These are phyloP conservation scores for Naumovozyma dairenensis DNA, from an alignment of 805 yeast species.

Conservation along the genomic window DNA sequence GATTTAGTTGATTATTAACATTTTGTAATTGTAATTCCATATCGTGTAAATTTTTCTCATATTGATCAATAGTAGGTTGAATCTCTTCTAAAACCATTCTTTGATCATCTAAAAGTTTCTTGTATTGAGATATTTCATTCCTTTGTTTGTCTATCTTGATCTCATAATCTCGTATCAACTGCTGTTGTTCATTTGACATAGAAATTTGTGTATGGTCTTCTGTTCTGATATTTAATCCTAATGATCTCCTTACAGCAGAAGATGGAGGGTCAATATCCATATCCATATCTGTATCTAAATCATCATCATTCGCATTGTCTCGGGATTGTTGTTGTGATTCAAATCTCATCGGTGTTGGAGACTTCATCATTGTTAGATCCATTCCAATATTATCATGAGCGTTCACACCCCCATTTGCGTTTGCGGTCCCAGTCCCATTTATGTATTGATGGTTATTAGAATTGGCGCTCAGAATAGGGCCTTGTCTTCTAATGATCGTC, in stretches of 20 bases:
- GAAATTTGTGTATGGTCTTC: neutral
- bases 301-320: slow-evolving; percentile 26
- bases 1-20: slow-evolving; percentile 17
- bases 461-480: slow-evolving; percentile 2
- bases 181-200: neutral
- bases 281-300: no score
- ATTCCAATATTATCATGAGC: no score
- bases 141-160: slow-evolving; percentile 13
- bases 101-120: slow-evolving; percentile 25
- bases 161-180: slow-evolving; percentile 7
- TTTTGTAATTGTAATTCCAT: slow-evolving; percentile 18
- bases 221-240: slow-evolving; percentile 2
- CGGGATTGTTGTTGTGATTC: slow-evolving; percentile 37
- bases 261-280: slow-evolving; percentile 13
- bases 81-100: slow-evolving; percentile 24
- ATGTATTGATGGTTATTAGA: slow-evolving; percentile 9
- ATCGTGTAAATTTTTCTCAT: slow-evolving; percentile 27
- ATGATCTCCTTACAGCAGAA: slow-evolving; percentile 2
- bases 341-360: slow-evolving; percentile 24
- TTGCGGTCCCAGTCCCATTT: slow-evolving; percentile 7
- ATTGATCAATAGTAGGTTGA: slow-evolving; percentile 25
- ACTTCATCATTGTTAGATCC: no score
- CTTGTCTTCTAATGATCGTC: slow-evolving; percentile 9
- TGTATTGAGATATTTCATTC: slow-evolving; percentile 18
- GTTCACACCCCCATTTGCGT: slow-evolving; percentile 5